Evolutionary conservation across 371 early-diverging fungal species (phyloP).

Genomic region (Mucor ambiguus): DNA sequence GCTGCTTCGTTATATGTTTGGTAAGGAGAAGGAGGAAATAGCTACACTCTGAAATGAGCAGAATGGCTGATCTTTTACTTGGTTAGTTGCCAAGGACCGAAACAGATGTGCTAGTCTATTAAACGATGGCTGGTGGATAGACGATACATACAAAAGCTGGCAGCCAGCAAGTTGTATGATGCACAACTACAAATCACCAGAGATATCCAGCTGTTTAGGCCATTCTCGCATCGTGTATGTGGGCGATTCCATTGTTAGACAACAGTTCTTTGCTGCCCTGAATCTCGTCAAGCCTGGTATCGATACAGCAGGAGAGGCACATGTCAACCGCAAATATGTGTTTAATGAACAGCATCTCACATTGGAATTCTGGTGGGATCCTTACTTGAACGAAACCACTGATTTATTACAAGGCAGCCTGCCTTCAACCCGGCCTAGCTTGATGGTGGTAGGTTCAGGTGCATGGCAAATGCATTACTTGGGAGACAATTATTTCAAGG

Average conservation of each 20-base stretch:
- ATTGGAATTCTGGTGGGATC: constrained; percentile 70
- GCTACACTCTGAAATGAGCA: neutral
- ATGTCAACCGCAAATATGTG: constrained; percentile 38
- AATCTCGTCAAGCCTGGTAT: constrained; percentile 40
- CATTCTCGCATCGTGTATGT: constrained; percentile 57
- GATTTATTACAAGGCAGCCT: constrained; percentile 26
- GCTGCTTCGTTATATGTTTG: neutral
- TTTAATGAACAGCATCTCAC: constrained; percentile 29
- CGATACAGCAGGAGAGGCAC: constrained; percentile 36
- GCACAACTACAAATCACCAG: constrained; percentile 49
- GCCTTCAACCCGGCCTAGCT: constrained; percentile 34
- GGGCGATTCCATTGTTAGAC: constrained; percentile 72
- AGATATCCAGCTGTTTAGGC: constrained; percentile 50
- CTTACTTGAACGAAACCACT: constrained; percentile 56
- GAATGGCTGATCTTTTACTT: neutral
- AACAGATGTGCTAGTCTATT: constrained; percentile 50
- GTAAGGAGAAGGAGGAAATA: neutral
- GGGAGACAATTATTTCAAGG: constrained; percentile 31
- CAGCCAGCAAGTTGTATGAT: constrained; percentile 68
- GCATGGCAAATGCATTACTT: constrained; percentile 60
- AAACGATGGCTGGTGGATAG: constrained; percentile 56
- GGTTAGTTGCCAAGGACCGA: constrained; percentile 43
- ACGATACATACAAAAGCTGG: constrained; percentile 49
- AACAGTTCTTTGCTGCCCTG: constrained; percentile 59
- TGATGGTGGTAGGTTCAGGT: constrained; percentile 62